These are phyloP conservation scores for Ajuga reptans DNA, from an alignment of 305 asterid genomes.

Conservation along the genomic window DNA sequence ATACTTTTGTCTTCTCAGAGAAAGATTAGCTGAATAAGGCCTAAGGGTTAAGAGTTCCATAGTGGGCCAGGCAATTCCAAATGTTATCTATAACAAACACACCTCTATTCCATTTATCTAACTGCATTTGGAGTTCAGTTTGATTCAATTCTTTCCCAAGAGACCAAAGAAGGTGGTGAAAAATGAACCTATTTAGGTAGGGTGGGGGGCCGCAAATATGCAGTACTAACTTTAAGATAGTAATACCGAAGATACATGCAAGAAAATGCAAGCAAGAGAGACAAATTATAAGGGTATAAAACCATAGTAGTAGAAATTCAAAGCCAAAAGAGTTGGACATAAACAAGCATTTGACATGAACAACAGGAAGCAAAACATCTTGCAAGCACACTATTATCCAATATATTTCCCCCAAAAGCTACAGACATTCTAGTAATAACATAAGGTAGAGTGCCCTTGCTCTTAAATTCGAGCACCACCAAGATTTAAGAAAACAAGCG, in stretches of 20 bases:
- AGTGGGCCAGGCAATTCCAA: not conserved
- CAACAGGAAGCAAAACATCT: constrained; percentile 11
- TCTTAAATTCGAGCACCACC: constrained; percentile 3
- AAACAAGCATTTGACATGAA: not conserved
- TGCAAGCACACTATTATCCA: not conserved
- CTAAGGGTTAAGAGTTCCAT: not conserved
- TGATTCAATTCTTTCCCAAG: not conserved
- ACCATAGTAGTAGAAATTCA: not conserved
- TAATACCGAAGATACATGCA: not conserved
- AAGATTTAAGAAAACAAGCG: not conserved
- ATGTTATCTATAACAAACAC: not conserved
- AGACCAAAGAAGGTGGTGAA: not conserved
- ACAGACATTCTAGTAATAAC: not conserved
- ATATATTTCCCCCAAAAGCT: not conserved
- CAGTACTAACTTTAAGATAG: not conserved
- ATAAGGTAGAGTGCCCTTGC: not conserved
- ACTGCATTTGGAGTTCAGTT: not conserved
- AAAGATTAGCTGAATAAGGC: not conserved
- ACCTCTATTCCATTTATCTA: not conserved
- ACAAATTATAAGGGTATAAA: not conserved
- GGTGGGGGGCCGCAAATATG: not conserved
- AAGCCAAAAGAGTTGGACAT: not conserved
- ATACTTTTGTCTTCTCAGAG: not conserved
- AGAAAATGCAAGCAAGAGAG: not conserved
- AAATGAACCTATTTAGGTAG: not conserved